Conservation (phyloP, 495 filamentous ascomycete genomes). For the Penicillium diatomitis region DNA sequence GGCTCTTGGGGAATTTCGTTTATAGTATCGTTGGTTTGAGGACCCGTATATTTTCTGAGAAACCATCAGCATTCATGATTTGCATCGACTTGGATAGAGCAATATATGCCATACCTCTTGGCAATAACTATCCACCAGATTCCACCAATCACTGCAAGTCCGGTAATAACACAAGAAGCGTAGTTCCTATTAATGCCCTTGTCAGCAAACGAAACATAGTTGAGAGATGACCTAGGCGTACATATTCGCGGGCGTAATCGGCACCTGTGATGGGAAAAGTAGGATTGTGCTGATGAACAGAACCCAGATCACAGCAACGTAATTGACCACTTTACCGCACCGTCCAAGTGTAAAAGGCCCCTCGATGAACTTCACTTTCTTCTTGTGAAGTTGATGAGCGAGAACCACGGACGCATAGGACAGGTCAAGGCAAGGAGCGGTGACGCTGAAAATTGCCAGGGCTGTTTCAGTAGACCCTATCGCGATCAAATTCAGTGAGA, state of each 20-base stretch:
- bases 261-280: slow-evolving; percentile 54
- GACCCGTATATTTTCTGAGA: slow-evolving; percentile 46
- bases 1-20: slow-evolving; percentile 22
- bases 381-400: slow-evolving; percentile 50
- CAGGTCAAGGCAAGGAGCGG: slow-evolving; percentile 59
- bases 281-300: slow-evolving; percentile 58
- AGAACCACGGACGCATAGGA: slow-evolving; percentile 63
- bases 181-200: slow-evolving; percentile 45
- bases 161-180: slow-evolving; percentile 53
- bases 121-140: slow-evolving; percentile 58
- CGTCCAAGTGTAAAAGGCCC: slow-evolving; percentile 57
- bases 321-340: slow-evolving; percentile 52
- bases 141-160: slow-evolving; percentile 41
- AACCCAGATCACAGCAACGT: slow-evolving; percentile 55
- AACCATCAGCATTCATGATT: neutral
- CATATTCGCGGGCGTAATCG: slow-evolving; percentile 58
- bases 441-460: slow-evolving; percentile 61
- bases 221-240: slow-evolving; percentile 6
- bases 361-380: slow-evolving; percentile 49
- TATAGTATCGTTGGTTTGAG: slow-evolving; percentile 43
- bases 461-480: slow-evolving; percentile 60
- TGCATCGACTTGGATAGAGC: neutral
- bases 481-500: slow-evolving; percentile 54
- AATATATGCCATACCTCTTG: slow-evolving; percentile 35
- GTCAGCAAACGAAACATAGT: slow-evolving; percentile 1